Percentiles rank a stretch among this genome's conserved stretches.
These are phyloP conservation scores for Globisporangium megalacanthum DNA, from an alignment of 352 stramenopile genomes.

Conservation along the genomic window DNA sequence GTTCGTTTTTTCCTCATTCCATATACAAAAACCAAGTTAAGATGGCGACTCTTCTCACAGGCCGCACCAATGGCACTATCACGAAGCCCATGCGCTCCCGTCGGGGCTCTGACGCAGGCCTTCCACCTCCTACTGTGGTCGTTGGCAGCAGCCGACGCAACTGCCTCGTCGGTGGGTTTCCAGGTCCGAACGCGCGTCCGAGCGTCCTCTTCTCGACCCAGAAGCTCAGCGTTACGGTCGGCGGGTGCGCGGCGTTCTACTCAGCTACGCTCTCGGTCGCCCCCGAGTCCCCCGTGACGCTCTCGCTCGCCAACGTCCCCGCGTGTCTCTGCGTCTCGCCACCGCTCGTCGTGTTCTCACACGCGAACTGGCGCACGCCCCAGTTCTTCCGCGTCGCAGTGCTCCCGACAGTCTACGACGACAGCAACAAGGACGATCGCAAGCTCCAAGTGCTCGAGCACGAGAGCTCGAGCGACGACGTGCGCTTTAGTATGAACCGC, in stretches of 20 bases:
- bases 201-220: slow-evolving; percentile 34
- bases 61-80: neutral
- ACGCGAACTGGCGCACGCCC: slow-evolving; percentile 37
- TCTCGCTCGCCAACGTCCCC: slow-evolving; percentile 39
- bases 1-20: too few species aligned
- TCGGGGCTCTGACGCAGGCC: neutral
- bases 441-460: slow-evolving; percentile 44
- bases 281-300: slow-evolving; percentile 38
- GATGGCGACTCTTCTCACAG: too few species aligned
- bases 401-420: slow-evolving; percentile 16
- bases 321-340: slow-evolving; percentile 46
- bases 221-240: slow-evolving; percentile 33
- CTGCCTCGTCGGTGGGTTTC: slow-evolving; percentile 11
- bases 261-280: slow-evolving; percentile 34
- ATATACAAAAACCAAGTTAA: too few species aligned
- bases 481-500: slow-evolving; percentile 37
- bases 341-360: slow-evolving; percentile 38
- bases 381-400: slow-evolving; percentile 49
- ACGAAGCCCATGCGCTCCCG: slow-evolving; percentile 5
- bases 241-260: slow-evolving; percentile 48
- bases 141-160: slow-evolving; percentile 6
- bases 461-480: slow-evolving; percentile 34
- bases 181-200: slow-evolving; percentile 11
- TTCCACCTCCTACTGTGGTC: neutral
- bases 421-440: slow-evolving; percentile 20